phyloP scores from a whole-genome alignment of 2,329 filamentous ascomycete species.

The Parafenestella ontariensis region DNA sequence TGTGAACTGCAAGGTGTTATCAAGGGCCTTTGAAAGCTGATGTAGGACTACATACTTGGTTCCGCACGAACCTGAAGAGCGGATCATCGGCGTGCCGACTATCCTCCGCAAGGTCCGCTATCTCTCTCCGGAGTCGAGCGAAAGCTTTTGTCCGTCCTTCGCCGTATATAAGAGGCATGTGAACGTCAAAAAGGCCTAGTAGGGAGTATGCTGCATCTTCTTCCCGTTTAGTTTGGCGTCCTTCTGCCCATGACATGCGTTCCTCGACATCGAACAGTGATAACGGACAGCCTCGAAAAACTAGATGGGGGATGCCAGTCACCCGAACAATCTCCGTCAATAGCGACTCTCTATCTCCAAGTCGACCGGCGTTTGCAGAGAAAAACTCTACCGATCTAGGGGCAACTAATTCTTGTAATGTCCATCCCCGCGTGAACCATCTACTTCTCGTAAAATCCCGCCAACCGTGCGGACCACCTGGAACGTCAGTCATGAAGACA shows the following conservation, averaged over 20 bases:
- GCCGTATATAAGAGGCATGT: slow-evolving; percentile 15
- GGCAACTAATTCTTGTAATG: too few species aligned
- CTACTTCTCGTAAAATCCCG: too few species aligned
- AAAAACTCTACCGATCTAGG: slow-evolving; percentile 17
- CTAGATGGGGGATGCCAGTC: neutral
- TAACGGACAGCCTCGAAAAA: neutral
- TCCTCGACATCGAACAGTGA: slow-evolving; percentile 2
- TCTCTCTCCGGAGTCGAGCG: neutral
- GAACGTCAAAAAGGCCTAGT: slow-evolving; percentile 35
- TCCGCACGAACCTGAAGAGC: too few species aligned
- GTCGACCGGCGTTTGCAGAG: slow-evolving; percentile 1
- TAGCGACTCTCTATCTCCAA: slow-evolving; percentile 7
- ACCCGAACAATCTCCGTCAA: neutral
- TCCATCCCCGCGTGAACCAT: too few species aligned
- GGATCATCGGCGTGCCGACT: too few species aligned
- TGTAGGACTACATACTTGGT: too few species aligned
- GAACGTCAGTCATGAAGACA: slow-evolving; percentile 2
- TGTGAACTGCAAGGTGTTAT: too few species aligned
- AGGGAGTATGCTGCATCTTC: slow-evolving; percentile 42
- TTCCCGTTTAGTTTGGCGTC: slow-evolving; percentile 11
- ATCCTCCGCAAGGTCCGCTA: too few species aligned
- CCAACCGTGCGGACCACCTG: neutral
- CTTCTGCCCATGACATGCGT: slow-evolving; percentile 14
- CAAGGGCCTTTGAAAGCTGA: too few species aligned
- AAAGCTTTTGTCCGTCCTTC: slow-evolving; percentile 1